phyloP scores from a whole-genome alignment of 2,329 filamentous ascomycete genomes.

The Cladophialophora exuberans region DNA sequence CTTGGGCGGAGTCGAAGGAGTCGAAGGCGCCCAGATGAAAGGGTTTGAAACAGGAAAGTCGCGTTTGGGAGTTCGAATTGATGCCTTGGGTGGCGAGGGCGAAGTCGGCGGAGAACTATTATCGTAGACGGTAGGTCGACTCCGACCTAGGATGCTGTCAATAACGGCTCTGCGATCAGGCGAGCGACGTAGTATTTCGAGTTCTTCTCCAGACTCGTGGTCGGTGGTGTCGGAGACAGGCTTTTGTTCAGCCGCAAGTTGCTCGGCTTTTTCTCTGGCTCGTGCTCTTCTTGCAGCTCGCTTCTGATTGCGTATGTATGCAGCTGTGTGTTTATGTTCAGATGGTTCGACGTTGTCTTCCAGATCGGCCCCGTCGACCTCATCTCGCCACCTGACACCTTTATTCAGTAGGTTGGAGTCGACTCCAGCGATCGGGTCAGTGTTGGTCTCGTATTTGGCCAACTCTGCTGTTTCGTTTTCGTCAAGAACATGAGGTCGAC shows the following conservation, averaged over 20 bases:
- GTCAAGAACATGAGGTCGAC: conserved; percentile 13
- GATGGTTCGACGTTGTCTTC: conserved; percentile 35
- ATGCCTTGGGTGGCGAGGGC: conserved; percentile 31
- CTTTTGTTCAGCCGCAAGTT: conserved; percentile 12
- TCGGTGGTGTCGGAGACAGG: conserved; percentile 32
- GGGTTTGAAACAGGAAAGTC: conserved; percentile 30
- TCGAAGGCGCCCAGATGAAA: conserved; percentile 27
- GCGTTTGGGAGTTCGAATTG: conserved; percentile 24
- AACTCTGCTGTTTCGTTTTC: conserved; percentile 13
- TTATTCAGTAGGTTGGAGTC: conserved; percentile 32
- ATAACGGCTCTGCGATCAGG: conserved; percentile 36
- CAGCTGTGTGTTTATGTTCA: conserved; percentile 18
- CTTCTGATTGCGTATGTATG: conserved; percentile 31
- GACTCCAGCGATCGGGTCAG: conserved; percentile 23
- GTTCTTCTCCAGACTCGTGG: conserved; percentile 34
- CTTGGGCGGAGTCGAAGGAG: conserved; percentile 16
- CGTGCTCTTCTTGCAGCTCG: conserved; percentile 33
- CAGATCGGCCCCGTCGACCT: conserved; percentile 36
- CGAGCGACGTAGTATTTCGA: conserved; percentile 30
- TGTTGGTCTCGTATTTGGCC: conserved; percentile 27
- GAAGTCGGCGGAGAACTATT: conserved; percentile 32
- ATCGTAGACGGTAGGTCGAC: conserved; percentile 21
- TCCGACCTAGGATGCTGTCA: conserved; percentile 33
- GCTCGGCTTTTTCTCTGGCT: conserved; percentile 32
- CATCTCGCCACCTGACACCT: conserved; percentile 38